Evolutionary conservation across 2,329 filamentous ascomycete species (phyloP), one percentile per base, ranked within the genome.

Genomic region (Penicillium sclerotiorum): DNA sequence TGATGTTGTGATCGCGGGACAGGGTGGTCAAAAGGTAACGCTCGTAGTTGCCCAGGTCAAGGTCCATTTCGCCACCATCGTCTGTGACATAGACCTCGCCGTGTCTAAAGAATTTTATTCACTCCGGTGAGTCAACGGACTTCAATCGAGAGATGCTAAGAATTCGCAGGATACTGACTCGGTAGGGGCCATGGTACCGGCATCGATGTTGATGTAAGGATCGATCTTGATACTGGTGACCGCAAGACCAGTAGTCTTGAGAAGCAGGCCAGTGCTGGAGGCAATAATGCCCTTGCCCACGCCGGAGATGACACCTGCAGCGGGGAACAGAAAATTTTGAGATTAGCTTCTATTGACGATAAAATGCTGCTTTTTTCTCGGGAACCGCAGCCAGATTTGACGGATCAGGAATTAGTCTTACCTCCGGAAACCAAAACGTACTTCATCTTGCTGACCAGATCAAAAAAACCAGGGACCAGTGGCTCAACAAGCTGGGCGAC

Each of bases 1-100:
- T 99, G 73, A 99, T 95, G 73, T 97, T 97, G 78, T 93, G 90
- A 62, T 96, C 91, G 54, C 86, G 80, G 8, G 85, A 90, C 53
- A 97, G 80, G 47, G 86, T 89, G 58, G 93, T 86, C 65, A 87
- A 86, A 47, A 96, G 85, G 68, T 95, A 95, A 36, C 87, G 81
- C 69, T 89, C 87, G 73, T 89, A 89, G 71, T 89, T 89, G 57
- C 87, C 87, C 27, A 90, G 77, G 68, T 90, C 87, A 50, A 90
- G 80, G 65, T 89, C 86, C 56, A 85, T 82, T 71, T 90, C 88
- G 59, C 88, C 88, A 56, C 89, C 89, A 64, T 94, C 90, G 61
- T 89, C 84, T 50, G 94, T 81, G 41, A 96, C 92, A 67, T 93
- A 96, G 60, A 88, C 87, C 75, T 96, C 92, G 58, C 92, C 92